Percentiles rank a stretch among this genome's conserved stretches.
Evolutionary conservation across 768 basidiomycete species (phyloP).

Genomic region (Trametes cubensis): DNA sequence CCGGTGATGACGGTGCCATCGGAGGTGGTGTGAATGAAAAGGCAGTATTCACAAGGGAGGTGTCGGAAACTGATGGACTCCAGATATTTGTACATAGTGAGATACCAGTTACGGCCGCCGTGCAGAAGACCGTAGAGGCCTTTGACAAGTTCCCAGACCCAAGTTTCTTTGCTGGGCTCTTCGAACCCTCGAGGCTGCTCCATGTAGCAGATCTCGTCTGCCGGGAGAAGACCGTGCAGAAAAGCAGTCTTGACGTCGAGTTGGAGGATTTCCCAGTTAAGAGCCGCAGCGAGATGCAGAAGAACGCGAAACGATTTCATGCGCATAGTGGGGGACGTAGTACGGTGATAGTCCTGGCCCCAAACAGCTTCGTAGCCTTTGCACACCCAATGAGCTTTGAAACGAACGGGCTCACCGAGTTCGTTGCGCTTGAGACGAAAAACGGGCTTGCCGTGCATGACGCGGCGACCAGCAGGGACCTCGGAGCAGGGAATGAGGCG

Average conservation of each 20-base stretch:
- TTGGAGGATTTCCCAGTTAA: conserved; percentile 42
- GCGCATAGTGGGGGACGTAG: conserved; percentile 44
- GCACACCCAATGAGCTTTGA: conserved; percentile 45
- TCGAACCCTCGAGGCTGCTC: conserved; percentile 35
- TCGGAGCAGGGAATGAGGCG: conserved; percentile 29
- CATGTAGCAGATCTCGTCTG: conserved; percentile 40
- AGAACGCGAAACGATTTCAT: conserved; percentile 44
- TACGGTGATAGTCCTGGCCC: conserved; percentile 46
- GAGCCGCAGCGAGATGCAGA: conserved; percentile 38
- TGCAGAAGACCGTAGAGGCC: conserved; percentile 30
- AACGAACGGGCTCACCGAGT: conserved; percentile 22
- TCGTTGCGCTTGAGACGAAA: conserved; percentile 32
- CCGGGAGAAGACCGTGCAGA: conserved; percentile 36
- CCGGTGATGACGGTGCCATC: conserved; percentile 21
- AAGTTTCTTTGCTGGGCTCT: background rate
- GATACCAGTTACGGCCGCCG: conserved; percentile 23
- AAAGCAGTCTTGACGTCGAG: conserved; percentile 46
- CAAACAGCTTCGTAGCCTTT: conserved; percentile 45
- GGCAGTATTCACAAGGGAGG: conserved; percentile 20
- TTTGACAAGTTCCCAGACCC: conserved; percentile 20
- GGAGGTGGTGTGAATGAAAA: conserved; percentile 14
- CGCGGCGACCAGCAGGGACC: conserved; percentile 7
- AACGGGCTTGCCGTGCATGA: conserved; percentile 29
- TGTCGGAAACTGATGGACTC: conserved; percentile 21
- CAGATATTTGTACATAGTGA: conserved; percentile 9